A percentile compares a stretch with the other conserved stretches of the same genome.
phyloP scores from a whole-genome alignment of 2,329 filamentous ascomycete genomes.

The Herpotrichia juniperi region DNA sequence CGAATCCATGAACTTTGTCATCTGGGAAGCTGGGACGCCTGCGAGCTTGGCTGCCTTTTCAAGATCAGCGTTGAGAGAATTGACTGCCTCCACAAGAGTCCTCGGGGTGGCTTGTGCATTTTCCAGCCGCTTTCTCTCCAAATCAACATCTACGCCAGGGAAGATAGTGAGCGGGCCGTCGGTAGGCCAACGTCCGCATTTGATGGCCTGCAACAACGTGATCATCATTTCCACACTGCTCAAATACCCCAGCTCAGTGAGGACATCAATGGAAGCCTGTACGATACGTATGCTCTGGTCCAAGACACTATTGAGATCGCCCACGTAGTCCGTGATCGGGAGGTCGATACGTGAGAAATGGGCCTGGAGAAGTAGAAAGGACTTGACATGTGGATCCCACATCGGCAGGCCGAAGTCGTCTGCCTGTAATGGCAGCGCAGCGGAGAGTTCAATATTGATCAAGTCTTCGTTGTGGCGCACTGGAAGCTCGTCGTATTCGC shows the following conservation, averaged over 20 bases:
- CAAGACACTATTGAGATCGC: constrained; percentile 85
- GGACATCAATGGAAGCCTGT: constrained; percentile 90
- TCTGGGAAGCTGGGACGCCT: constrained; percentile 53
- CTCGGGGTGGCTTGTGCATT: constrained; percentile 42
- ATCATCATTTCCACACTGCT: constrained; percentile 84
- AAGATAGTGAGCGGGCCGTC: constrained; percentile 81
- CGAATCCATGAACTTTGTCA: constrained; percentile 63
- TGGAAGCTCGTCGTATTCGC: constrained; percentile 96
- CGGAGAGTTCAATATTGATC: constrained; percentile 88
- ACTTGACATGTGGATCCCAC: constrained; percentile 99
- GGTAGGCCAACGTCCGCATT: constrained; percentile 87
- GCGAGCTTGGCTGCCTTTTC: constrained; percentile 55
- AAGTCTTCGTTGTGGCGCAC: constrained; percentile 98
- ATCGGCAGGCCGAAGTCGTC: constrained; percentile 76
- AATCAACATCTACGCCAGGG: constrained; percentile 67
- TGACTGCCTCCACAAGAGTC: constrained; percentile 48
- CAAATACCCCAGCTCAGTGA: constrained; percentile 85
- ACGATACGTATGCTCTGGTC: constrained; percentile 97
- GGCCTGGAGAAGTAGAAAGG: constrained; percentile 90
- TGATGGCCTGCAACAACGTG: constrained; percentile 85
- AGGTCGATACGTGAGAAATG: constrained; percentile 93
- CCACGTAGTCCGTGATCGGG: constrained; percentile 95
- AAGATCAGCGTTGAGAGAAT: constrained; percentile 21
- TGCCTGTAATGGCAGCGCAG: constrained; percentile 74
- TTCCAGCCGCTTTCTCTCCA: constrained; percentile 50